These are phyloP conservation scores for Colletotrichum tropicale DNA, from an alignment of 2,329 filamentous ascomycete species.

Conservation along the genomic window DNA sequence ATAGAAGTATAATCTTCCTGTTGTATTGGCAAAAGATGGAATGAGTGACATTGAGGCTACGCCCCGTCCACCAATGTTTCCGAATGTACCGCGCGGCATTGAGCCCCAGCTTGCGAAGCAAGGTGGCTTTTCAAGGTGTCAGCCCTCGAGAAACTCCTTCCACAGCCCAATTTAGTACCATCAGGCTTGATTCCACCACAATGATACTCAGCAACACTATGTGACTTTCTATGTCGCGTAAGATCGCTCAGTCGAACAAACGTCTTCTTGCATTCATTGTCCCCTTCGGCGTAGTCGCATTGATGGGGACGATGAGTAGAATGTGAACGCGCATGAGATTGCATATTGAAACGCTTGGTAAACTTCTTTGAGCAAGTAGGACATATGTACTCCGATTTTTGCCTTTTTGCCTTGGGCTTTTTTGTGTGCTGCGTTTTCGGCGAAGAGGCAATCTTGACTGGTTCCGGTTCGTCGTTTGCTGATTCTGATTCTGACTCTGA, in stretches of 20 bases:
- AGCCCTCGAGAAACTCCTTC: background rate
- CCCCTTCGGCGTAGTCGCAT: no score
- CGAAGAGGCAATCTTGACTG: no score
- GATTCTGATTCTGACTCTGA: background rate
- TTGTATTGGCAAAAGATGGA: no score
- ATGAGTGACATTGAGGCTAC: no score
- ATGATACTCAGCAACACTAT: no score
- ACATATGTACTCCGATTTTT: no score
- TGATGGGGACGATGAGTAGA: no score
- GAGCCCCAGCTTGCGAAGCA: background rate
- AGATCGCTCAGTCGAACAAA: background rate
- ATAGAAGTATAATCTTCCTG: no score
- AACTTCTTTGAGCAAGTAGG: no score
- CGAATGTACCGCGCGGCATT: background rate
- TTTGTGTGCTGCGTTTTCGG: accelerated
- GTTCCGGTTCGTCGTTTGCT: no score
- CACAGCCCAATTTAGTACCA: background rate
- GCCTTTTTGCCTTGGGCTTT: no score
- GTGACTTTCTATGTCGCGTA: background rate
- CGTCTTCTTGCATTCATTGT: background rate
- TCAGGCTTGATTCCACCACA: background rate
- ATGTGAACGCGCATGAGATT: background rate
- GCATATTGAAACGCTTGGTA: background rate
- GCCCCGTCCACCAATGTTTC: no score
- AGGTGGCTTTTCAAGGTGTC: background rate